These are phyloP conservation scores for Homolaphlyctis polyrhiza DNA, from an alignment of 371 early-diverging fungal genomes.

Conservation along the genomic window DNA sequence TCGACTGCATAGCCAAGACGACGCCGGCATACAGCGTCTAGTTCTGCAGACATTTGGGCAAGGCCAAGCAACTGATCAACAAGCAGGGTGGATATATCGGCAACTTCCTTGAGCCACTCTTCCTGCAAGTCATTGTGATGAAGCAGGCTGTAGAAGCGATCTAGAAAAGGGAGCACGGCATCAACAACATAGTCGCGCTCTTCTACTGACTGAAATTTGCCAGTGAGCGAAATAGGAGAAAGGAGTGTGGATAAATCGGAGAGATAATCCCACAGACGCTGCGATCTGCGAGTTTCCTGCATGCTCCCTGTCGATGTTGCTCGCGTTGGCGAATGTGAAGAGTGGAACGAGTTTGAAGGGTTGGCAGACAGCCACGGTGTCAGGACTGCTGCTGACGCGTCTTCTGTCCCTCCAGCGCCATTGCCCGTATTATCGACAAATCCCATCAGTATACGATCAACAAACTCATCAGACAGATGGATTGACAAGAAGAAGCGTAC, in stretches of 20 bases:
- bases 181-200: neutral
- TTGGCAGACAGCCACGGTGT: too few relatives aligned
- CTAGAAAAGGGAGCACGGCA: neutral
- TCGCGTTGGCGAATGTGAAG: neutral
- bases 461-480: neutral
- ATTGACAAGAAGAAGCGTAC: neutral
- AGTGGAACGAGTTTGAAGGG: neutral
- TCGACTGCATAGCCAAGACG: neutral
- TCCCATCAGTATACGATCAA: neutral
- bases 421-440: neutral
- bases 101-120: neutral
- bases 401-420: neutral
- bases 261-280: neutral
- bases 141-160: neutral
- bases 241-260: neutral
- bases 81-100: neutral
- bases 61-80: neutral
- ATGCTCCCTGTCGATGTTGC: neutral
- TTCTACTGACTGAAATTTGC: neutral
- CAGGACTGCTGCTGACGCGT: neutral
- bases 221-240: neutral
- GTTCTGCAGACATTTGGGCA: neutral
- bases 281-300: neutral
- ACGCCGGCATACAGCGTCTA: neutral
- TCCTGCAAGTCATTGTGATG: neutral